Evolutionary conservation across 2,329 filamentous ascomycete species (phyloP), one percentile per base, ranked within the genome.

Genomic region (Xylaria polymorpha): DNA sequence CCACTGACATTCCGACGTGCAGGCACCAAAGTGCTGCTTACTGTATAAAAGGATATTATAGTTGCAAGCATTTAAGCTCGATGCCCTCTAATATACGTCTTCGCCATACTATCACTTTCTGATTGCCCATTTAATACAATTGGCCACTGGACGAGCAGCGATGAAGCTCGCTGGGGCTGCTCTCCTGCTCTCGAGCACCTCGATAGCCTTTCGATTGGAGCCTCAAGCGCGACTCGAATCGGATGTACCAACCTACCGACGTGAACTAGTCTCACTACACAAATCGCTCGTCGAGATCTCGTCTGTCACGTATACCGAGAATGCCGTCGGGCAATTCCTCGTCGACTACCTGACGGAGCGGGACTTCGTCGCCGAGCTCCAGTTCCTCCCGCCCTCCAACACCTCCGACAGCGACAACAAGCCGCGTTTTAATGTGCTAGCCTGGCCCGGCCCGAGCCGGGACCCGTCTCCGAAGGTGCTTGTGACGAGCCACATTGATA

Each of bases 401-500:
- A 75, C 78, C 0, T 68, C 79, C 73, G 74, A 71, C 48, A 66
- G 64, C 10, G 60, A 67, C 14, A 20, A 37, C 10, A 78, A 77
- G 25, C 75, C 76, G 5, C 86, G 92, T 50, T 94, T 91, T 83
- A 97, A 97, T 76, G 84, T 97, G 58, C 83, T 94, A 48, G 94
- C 94, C 1, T 94, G 84, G 85, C 83, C 81, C 0, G 80, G 87
- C 69, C 80, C 83, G n/a, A 74, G 74, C 1, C 81, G 81, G 29
- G 78, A 80, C 18, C 83, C 85, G 44, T 81, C 85, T 10, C 86
- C 90, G 1, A 85, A 85, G 41, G 83, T 93, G 12, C 82, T 94
- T n/a, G 80, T 94, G 1, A 90, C 90, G 1, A 94, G 91, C 66
- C 94, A 97, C 79, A 95, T 97, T 75, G 94, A 98, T 75, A 87